Evolutionary conservation across 257 asterid genomes (phyloP).

Genomic region (Craterostigma plantagineum): DNA sequence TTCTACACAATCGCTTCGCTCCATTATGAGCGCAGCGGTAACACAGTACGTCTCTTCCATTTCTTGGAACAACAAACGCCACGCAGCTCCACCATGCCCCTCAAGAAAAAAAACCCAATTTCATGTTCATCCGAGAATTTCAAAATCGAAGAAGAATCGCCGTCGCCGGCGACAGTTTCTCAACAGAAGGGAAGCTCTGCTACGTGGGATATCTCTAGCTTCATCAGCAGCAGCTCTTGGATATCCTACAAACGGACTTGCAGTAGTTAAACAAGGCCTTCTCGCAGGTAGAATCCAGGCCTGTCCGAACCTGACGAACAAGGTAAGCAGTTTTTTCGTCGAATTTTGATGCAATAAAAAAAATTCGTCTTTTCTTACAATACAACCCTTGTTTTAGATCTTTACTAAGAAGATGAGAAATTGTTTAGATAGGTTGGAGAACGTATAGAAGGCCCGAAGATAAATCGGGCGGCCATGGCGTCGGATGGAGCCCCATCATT

Average conservation of each 20-base stretch:
- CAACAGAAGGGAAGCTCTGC: constrained; percentile 38
- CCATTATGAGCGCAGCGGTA: constrained; percentile 24
- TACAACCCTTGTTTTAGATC: background rate
- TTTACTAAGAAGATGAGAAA: background rate
- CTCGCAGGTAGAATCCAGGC: constrained; percentile 86
- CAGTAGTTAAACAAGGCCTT: constrained; percentile 75
- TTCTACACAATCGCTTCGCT: too few species aligned
- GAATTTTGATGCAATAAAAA: too few species aligned
- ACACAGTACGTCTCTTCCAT: constrained; percentile 23
- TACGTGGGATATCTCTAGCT: constrained; percentile 38
- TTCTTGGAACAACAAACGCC: constrained; percentile 25
- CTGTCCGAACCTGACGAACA: constrained; percentile 79
- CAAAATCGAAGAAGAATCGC: constrained; percentile 10
- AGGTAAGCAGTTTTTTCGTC: constrained; percentile 40
- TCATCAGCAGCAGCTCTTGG: constrained; percentile 29
- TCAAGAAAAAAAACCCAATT: constrained; percentile 14
- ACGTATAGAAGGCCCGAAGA: constrained; percentile 87
- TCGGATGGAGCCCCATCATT: constrained; percentile 95
- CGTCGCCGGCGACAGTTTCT: constrained; percentile 8
- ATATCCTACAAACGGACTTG: constrained; percentile 40
- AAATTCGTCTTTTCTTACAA: too few species aligned
- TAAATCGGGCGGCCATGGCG: constrained; percentile 93
- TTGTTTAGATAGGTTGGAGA: constrained; percentile 98
- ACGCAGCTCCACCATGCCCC: constrained; percentile 11
- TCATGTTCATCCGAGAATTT: constrained; percentile 13